Evolutionary conservation across 371 early-diverging fungal genomes (phyloP).

Genomic region (Actinomortierella wolfii): DNA sequence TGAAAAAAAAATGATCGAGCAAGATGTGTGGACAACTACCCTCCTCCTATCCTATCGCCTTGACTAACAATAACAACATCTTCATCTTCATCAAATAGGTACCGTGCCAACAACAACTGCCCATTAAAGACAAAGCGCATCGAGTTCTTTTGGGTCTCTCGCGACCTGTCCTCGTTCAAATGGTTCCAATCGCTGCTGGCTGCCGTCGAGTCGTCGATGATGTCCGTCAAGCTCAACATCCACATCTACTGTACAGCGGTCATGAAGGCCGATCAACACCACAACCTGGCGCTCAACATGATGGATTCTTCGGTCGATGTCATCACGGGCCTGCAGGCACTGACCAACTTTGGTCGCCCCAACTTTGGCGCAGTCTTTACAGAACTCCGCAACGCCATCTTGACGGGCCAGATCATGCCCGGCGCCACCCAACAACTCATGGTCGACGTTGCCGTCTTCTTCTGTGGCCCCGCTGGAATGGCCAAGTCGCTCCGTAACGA

Average conservation of each 20-base stretch:
- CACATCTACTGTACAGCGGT: conserved; percentile 73
- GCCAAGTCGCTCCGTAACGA: conserved; percentile 49
- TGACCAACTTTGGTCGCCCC: conserved; percentile 66
- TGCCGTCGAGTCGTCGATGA: conserved; percentile 61
- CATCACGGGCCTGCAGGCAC: conserved; percentile 58
- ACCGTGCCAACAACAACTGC: conserved; percentile 57
- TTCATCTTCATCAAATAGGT: conserved; percentile 51
- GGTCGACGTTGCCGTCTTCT: conserved; percentile 65
- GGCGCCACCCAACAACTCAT: conserved; percentile 22
- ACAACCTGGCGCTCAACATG: conserved; percentile 56
- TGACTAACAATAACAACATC: conserved; percentile 43
- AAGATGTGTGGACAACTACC: too few relatives aligned
- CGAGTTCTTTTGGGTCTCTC: conserved; percentile 72
- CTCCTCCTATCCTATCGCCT: too few relatives aligned
- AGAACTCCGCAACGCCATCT: conserved; percentile 48
- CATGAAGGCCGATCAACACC: conserved; percentile 55
- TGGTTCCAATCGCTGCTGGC: conserved; percentile 77
- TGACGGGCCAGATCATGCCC: conserved; percentile 45
- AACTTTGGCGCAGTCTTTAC: conserved; percentile 57
- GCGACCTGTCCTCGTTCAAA: conserved; percentile 65
- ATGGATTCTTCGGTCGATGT: conserved; percentile 54
- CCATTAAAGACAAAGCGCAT: conserved; percentile 53
- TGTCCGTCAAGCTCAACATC: conserved; percentile 61
- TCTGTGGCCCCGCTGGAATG: conserved; percentile 65
- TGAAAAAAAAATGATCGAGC: too few relatives aligned